A percentile compares a stretch with the other conserved stretches of the same genome.
phyloP scores from a whole-genome alignment of 192 early-diverging fungal species.

The Geranomyces michiganensis region DNA sequence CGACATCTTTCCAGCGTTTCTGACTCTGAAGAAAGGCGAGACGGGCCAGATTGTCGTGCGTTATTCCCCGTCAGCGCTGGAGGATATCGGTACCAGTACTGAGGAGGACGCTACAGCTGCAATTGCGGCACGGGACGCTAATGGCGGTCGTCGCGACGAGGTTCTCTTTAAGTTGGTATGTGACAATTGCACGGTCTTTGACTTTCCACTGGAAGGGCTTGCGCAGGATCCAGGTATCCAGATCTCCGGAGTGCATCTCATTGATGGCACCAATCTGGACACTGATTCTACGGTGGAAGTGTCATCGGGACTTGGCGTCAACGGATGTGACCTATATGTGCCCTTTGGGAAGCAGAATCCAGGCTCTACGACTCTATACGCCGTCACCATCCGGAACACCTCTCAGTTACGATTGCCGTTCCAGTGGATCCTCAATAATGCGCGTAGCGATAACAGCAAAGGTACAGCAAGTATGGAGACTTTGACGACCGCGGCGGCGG shows the following conservation, averaged over 20 bases:
- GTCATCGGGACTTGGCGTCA: background rate
- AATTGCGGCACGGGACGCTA: background rate
- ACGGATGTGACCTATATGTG: slow-evolving; percentile 22
- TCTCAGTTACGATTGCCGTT: slow-evolving; percentile 44
- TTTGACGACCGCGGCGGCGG: slow-evolving; percentile 9
- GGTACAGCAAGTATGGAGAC: slow-evolving; percentile 4
- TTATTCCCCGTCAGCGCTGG: slow-evolving; percentile 22
- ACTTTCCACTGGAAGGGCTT: slow-evolving; percentile 40
- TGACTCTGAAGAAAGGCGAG: slow-evolving; percentile 37
- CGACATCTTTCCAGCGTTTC: slow-evolving; percentile 46
- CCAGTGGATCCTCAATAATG: slow-evolving; percentile 39
- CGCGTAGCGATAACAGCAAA: slow-evolving; percentile 21
- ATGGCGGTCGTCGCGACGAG: slow-evolving; percentile 25
- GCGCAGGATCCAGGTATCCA: slow-evolving; percentile 39
- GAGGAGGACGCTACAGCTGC: background rate
- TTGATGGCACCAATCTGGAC: background rate
- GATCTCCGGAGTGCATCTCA: background rate
- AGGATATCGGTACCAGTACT: background rate
- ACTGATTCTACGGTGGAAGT: background rate
- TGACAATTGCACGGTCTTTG: slow-evolving; percentile 51
- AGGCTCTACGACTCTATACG: slow-evolving; percentile 29
- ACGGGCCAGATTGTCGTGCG: slow-evolving; percentile 35
- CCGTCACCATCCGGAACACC: slow-evolving; percentile 40
- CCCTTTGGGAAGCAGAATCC: slow-evolving; percentile 48
- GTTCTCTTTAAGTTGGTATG: slow-evolving; percentile 45